Percentiles rank a stretch among this genome's conserved stretches.
Evolutionary conservation across 1,284 basidiomycete species (phyloP).

Genomic region (Puccinia sorghi): DNA sequence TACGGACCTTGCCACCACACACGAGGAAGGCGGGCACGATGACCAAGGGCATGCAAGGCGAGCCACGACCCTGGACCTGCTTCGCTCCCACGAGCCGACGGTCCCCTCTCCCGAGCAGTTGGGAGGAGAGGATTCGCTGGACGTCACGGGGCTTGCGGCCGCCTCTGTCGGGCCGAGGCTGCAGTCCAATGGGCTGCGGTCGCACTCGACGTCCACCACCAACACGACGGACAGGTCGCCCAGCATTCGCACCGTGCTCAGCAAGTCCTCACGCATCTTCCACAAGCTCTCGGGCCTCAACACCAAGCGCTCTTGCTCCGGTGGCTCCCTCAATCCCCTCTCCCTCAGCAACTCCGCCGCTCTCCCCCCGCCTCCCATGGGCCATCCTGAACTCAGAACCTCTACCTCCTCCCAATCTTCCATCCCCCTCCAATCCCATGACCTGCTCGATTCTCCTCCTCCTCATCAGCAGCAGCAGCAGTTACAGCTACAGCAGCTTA

Average conservation of each 20-base stretch:
- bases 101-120: not conserved
- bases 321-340: conserved; percentile 1
- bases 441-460: not conserved
- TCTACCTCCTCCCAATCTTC: not conserved
- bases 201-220: conserved; percentile 1
- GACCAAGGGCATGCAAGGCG: not conserved
- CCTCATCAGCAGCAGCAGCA: not conserved
- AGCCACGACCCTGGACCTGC: not conserved
- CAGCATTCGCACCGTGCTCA: conserved; percentile 16
- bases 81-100: not conserved
- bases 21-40: not conserved
- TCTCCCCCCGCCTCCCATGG: too few relatives aligned
- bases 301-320: conserved; percentile 6
- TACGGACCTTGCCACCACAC: conserved; percentile 10
- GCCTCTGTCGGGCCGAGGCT: not conserved
- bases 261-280: conserved; percentile 29
- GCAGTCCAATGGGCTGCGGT: not conserved
- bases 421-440: not conserved
- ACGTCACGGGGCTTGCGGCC: not conserved
- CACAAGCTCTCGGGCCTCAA: conserved; percentile 15
- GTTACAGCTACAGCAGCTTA: not conserved
- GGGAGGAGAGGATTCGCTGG: not conserved
- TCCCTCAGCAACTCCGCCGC: not conserved
- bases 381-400: not conserved
- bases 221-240: conserved; percentile 27